Conservation (phyloP, 2,329 filamentous ascomycete species). For the Sarocladium brachiariae region DNA sequence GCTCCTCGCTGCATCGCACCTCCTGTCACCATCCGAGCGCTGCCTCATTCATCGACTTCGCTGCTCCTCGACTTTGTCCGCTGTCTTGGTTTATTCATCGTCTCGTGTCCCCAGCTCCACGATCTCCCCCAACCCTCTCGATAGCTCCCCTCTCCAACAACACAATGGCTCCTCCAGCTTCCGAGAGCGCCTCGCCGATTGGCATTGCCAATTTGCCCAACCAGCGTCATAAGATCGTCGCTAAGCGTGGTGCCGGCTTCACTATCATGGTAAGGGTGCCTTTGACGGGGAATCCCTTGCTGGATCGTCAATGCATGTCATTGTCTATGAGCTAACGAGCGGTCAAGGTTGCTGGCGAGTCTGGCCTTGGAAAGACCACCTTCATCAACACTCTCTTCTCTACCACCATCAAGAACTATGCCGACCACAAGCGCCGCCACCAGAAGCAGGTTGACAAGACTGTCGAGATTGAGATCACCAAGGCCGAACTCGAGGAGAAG, state of each 20-base stretch:
- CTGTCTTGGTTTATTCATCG: not conserved
- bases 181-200: constrained; percentile 60
- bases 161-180: constrained; percentile 51
- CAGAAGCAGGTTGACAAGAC: constrained; percentile 99
- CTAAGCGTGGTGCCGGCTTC: constrained; percentile 88
- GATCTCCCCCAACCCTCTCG: constrained; percentile 5
- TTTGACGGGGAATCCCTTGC: too few relatives aligned
- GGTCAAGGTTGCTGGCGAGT: constrained; percentile 88
- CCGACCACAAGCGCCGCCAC: constrained; percentile 98
- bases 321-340: constrained; percentile 11
- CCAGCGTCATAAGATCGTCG: constrained; percentile 69
- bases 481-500: constrained; percentile 99
- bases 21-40: constrained; percentile 7
- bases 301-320: not conserved
- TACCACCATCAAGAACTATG: constrained; percentile 99
- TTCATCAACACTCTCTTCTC: constrained; percentile 99
- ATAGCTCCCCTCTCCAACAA: constrained; percentile 13
- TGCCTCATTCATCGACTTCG: constrained; percentile 3
- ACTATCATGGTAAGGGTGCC: constrained; percentile 83
- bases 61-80: not conserved
- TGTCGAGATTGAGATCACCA: constrained; percentile 99
- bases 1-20: constrained; percentile 7
- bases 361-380: constrained; percentile 96
- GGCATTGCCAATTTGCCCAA: constrained; percentile 69
- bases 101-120: constrained; percentile 12